A percentile compares a stretch with the other conserved stretches of the same genome.
Evolutionary conservation across 257 asterid species (phyloP).

Genomic region (Knoxia roxburghii): DNA sequence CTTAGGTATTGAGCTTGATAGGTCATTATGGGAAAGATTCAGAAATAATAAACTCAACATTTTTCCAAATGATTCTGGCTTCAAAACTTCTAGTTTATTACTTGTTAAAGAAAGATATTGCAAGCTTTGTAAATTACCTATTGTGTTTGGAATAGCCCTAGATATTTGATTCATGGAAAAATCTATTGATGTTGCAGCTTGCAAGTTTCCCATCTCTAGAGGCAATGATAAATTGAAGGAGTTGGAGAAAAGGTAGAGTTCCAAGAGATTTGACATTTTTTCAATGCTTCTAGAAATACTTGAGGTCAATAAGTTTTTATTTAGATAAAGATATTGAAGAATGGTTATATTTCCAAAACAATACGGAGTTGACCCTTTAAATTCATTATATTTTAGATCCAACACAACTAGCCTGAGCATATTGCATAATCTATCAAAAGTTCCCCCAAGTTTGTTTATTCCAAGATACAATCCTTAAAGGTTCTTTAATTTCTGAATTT

Average conservation of each 20-base stretch:
- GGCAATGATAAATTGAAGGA: neutral
- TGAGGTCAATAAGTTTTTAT: neutral
- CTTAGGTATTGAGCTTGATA: too few species aligned
- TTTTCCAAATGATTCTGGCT: neutral
- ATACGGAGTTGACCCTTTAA: conserved; percentile 25
- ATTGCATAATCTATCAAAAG: too few species aligned
- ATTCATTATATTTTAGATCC: conserved; percentile 3
- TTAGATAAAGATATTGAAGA: neutral
- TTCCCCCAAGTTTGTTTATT: neutral
- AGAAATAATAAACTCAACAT: conserved; percentile 2
- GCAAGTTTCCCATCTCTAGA: neutral
- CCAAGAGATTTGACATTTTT: neutral
- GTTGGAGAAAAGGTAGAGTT: neutral
- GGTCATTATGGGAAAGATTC: too few species aligned
- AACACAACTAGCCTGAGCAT: conserved; percentile 13
- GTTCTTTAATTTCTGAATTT: neutral
- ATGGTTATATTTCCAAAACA: conserved; percentile 5
- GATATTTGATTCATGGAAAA: conserved; percentile 9
- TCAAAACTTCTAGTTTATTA: neutral
- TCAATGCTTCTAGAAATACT: neutral
- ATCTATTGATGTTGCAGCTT: neutral
- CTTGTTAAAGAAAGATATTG: neutral
- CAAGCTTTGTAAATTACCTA: neutral
- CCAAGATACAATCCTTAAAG: neutral
- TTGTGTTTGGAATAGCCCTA: neutral